Evolutionary conservation across 2,329 filamentous ascomycete genomes (phyloP), one percentile per base, ranked within the genome.

Genomic region (Penicillium sp.): DNA sequence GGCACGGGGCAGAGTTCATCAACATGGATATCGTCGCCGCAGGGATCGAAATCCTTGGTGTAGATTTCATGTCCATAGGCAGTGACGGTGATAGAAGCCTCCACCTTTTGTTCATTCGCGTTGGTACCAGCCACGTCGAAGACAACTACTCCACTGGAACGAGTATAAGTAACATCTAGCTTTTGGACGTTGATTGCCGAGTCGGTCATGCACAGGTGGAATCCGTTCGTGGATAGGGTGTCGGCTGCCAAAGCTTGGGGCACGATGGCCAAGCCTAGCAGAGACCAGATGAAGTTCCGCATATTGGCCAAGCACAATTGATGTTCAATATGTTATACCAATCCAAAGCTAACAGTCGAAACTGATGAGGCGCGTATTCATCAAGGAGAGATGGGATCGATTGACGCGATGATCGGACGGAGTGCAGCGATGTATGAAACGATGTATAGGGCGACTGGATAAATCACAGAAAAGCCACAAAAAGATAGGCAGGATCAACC

Each of bases 1-100:
- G 92, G 91, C 8, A 97, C 87, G 68, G 94, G 94, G 75, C 94
- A 99, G 44, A 99, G 79, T 65, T 90, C 78, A 8, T 81, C 70
- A 47, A 97, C 81, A 61, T 83, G 86, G 16, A 85, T 91, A 35
- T 69, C 74, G 2, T 75, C 63, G 16, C 86, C 82, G 73, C 94
- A 99, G 34, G 94, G 94, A 67, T 97, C 85, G 74, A 97, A 96
- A 4, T 76, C 77, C 56, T 90, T 89, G 36, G 81, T 79, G 75
- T 95, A 97, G 23, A 97, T 84, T 57, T 88, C 74, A 55, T 84
- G 84, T 56, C 94, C 94, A 68, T 97, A 97, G 8, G 93, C 93
- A 26, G 81, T 88, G 36, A 97, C 89, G 19, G 84, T 81, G 55
- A 97, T 78, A 14, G 77, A 77, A 13, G 91, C 92, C 51, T 82